Evolutionary conservation across 345 rosid species (phyloP).

Genomic region (Abelmoschus esculentus): DNA sequence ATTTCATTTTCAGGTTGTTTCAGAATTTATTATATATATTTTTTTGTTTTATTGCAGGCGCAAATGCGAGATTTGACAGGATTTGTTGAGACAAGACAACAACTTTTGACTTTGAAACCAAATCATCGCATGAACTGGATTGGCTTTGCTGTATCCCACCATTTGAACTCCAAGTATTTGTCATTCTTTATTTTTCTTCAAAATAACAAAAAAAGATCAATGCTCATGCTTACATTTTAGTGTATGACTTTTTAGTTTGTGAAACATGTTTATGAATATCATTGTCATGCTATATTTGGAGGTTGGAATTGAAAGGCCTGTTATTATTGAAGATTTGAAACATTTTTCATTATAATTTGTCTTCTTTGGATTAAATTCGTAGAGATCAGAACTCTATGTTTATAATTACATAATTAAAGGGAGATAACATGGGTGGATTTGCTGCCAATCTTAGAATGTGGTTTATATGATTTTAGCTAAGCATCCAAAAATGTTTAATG

Average conservation of each 20-base stretch:
- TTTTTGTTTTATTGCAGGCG: conserved; percentile 48
- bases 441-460: neutral
- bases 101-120: conserved; percentile 85
- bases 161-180: conserved; percentile 69
- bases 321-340: neutral
- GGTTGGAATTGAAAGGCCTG: neutral
- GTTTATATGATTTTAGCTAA: neutral
- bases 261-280: neutral
- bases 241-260: neutral
- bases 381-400: neutral
- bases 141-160: conserved; percentile 98
- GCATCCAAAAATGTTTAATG: neutral
- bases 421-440: neutral
- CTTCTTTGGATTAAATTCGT: neutral
- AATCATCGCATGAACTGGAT: conserved; percentile 99
- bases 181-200: conserved; percentile 18
- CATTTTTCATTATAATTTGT: neutral
- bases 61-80: conserved; percentile 98
- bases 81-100: conserved; percentile 96
- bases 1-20: neutral
- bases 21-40: neutral
- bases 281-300: neutral
- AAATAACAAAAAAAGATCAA: neutral
- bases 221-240: neutral
- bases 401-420: neutral